Conservation (phyloP, 2,329 filamentous ascomycete genomes). For the Coniochaeta hoffmannii region DNA sequence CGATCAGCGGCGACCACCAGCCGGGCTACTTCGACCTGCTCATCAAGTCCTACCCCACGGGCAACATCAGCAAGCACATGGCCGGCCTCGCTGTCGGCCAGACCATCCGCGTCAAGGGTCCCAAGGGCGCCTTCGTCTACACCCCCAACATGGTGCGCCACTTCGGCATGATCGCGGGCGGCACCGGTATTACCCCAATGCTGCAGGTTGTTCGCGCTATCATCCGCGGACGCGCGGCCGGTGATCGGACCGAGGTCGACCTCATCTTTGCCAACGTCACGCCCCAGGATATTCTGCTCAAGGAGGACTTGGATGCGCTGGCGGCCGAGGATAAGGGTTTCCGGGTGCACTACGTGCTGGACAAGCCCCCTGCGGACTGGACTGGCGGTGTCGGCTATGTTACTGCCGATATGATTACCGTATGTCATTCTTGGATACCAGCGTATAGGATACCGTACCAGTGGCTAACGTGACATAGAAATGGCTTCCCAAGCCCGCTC, state of each 20-base stretch:
- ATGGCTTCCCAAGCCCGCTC: conserved; percentile 72
- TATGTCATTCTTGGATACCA: conserved; percentile 17
- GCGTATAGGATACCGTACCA: too few relatives aligned
- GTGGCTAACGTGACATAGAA: conserved; percentile 44
- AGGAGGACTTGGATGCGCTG: conserved; percentile 81
- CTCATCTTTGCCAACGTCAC: conserved; percentile 98
- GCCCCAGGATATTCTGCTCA: conserved; percentile 82
- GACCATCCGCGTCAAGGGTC: conserved; percentile 82
- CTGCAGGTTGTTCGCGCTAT: conserved; percentile 92
- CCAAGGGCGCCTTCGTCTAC: conserved; percentile 98
- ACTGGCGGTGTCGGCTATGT: conserved; percentile 90
- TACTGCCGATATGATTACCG: conserved; percentile 87
- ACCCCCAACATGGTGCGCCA: conserved; percentile 92
- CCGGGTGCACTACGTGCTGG: conserved; percentile 88
- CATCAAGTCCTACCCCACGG: conserved; percentile 95
- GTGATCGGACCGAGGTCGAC: conserved; percentile 83
- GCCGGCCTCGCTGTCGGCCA: conserved; percentile 76
- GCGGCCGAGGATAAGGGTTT: conserved; percentile 72
- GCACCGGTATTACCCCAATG: conserved; percentile 98
- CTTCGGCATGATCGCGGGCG: conserved; percentile 97
- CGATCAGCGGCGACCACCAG: conserved; percentile 82
- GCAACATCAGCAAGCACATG: conserved; percentile 94
- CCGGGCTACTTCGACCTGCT: conserved; percentile 91
- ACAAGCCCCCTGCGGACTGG: conserved; percentile 92
- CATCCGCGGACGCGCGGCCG: conserved; percentile 67